Conservation (phyloP, 2,329 filamentous ascomycete species). For the Xylariaceae sp. region DNA sequence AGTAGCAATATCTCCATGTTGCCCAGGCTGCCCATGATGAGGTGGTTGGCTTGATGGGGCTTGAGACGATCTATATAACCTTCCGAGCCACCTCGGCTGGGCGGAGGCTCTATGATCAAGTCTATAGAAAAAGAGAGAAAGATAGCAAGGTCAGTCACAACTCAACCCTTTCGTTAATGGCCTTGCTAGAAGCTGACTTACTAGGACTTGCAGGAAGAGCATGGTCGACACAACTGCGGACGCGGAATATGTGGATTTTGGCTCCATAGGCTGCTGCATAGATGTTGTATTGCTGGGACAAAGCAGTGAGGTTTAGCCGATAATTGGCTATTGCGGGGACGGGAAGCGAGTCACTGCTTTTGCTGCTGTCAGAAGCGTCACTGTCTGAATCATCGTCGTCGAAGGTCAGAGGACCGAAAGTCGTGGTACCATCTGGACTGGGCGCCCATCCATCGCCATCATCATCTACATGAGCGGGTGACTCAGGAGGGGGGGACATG, state of each 20-base stretch:
- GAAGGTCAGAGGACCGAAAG: too few species aligned
- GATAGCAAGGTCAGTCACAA: neutral
- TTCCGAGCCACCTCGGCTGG: slow-evolving; percentile 35
- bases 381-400: too few species aligned
- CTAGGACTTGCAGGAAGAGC: slow-evolving; percentile 42
- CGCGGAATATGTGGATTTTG: slow-evolving; percentile 53
- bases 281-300: slow-evolving; percentile 56
- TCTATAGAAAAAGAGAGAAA: slow-evolving; percentile 25
- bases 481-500: too few species aligned
- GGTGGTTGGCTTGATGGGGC: slow-evolving; percentile 63
- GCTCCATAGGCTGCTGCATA: slow-evolving; percentile 57
- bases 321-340: slow-evolving; percentile 33
- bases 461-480: too few species aligned
- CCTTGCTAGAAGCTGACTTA: slow-evolving; percentile 1
- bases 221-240: slow-evolving; percentile 42
- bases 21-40: slow-evolving; percentile 65
- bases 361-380: neutral
- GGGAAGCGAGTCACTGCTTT: neutral
- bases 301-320: slow-evolving; percentile 52
- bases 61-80: slow-evolving; percentile 49
- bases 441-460: too few species aligned
- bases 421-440: too few species aligned
- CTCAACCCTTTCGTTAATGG: neutral
- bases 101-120: slow-evolving; percentile 44
- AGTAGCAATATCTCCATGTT: slow-evolving; percentile 63